Evolutionary conservation across 495 filamentous ascomycete species (phyloP).

Genomic region (Penicillium chermesinum): DNA sequence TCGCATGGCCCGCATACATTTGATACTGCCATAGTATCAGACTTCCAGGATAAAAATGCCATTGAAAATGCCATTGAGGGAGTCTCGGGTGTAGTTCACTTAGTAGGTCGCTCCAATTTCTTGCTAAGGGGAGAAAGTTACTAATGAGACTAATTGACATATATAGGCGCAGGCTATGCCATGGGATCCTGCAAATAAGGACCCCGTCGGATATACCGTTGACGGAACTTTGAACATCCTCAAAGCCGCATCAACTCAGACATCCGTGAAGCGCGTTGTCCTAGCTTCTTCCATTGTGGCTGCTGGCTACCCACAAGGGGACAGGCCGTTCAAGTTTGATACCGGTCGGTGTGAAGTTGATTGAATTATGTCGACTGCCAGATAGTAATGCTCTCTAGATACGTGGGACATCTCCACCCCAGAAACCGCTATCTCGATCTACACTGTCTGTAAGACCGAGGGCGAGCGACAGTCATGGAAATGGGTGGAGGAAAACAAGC

Average conservation of each 20-base stretch:
- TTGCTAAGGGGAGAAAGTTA: too few relatives aligned
- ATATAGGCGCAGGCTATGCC: too few relatives aligned
- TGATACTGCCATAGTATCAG: constrained; percentile 17
- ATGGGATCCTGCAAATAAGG: too few relatives aligned
- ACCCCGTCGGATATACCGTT: too few relatives aligned
- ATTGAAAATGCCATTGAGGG: constrained; percentile 29
- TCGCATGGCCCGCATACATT: constrained; percentile 37
- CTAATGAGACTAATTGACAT: too few relatives aligned
- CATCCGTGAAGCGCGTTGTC: constrained; percentile 47
- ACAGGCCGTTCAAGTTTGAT: too few relatives aligned
- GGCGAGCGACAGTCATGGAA: constrained; percentile 50
- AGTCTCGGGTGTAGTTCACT: not conserved
- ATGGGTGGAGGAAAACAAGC: constrained; percentile 46
- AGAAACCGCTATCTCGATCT: not conserved
- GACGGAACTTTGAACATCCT: constrained; percentile 37
- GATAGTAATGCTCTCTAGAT: too few relatives aligned
- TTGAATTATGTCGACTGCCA: too few relatives aligned
- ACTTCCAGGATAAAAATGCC: not conserved
- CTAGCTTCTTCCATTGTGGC: constrained; percentile 54
- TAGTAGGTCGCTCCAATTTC: too few relatives aligned
- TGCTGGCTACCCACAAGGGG: too few relatives aligned
- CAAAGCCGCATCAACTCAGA: constrained; percentile 37
- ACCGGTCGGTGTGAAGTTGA: too few relatives aligned
- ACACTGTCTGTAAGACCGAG: constrained; percentile 45
- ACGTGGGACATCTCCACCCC: too few relatives aligned